A percentile compares a stretch with the other conserved stretches of the same genome.
phyloP scores from a whole-genome alignment of 805 yeast genomes.

The Metschnikowia vanudenii region DNA sequence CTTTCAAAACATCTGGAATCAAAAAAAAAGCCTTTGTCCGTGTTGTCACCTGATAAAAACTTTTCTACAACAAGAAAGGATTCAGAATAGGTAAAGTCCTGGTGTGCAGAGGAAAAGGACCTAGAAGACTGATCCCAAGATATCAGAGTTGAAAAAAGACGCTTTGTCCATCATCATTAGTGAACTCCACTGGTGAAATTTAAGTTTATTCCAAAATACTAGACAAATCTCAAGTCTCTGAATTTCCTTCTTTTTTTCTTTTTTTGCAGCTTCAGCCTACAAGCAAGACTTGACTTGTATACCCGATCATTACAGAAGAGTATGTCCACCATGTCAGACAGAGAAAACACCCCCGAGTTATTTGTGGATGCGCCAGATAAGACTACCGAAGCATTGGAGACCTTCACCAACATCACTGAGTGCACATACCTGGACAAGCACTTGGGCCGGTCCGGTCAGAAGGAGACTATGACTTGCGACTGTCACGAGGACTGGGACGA shows the following conservation, averaged over 20 bases:
- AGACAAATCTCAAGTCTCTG: too few relatives aligned
- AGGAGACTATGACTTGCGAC: slow-evolving; percentile 88
- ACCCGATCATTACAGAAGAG: too few relatives aligned
- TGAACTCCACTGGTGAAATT: too few relatives aligned
- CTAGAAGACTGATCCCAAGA: neutral
- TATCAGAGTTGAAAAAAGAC: too few relatives aligned
- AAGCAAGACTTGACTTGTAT: too few relatives aligned
- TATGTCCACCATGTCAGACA: slow-evolving; percentile 2
- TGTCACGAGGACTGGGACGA: slow-evolving; percentile 58
- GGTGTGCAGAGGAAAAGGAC: too few relatives aligned
- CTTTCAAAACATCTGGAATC: neutral
- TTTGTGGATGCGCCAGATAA: slow-evolving; percentile 48
- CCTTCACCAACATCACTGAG: slow-evolving; percentile 55
- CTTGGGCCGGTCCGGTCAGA: slow-evolving; percentile 71
- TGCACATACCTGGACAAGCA: slow-evolving; percentile 62
- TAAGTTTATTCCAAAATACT: too few relatives aligned
- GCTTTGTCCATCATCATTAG: too few relatives aligned
- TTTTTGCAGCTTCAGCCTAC: too few relatives aligned
- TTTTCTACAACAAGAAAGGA: too few relatives aligned
- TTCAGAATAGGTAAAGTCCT: too few relatives aligned
- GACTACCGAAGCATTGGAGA: slow-evolving; percentile 64
- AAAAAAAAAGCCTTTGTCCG: neutral
- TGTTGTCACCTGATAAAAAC: neutral
- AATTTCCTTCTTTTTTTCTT: too few relatives aligned
- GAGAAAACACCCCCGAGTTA: slow-evolving; percentile 21